Evolutionary conservation across 2,329 filamentous ascomycete species (phyloP).

Genomic region (Calonectria naviculata): DNA sequence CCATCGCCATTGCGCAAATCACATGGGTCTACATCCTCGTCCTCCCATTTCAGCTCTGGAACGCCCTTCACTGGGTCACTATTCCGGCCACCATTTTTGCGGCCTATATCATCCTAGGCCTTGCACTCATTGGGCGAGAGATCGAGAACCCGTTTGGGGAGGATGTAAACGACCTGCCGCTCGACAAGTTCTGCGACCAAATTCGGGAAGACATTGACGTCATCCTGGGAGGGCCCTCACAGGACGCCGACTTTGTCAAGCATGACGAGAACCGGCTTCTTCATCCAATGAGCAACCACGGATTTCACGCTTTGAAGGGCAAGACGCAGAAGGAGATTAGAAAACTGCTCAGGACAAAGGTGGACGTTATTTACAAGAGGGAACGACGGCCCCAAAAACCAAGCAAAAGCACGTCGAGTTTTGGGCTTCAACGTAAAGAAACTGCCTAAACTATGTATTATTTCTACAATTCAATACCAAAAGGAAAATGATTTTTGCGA

Average conservation of each 20-base stretch:
- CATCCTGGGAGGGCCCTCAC: constrained; percentile 49
- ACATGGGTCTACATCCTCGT: constrained; percentile 85
- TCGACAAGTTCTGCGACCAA: constrained; percentile 80
- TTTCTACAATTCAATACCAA: too few species aligned
- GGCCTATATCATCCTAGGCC: constrained; percentile 85
- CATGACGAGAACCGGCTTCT: not conserved
- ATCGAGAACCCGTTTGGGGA: constrained; percentile 86
- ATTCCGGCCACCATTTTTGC: constrained; percentile 80
- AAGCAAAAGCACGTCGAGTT: too few species aligned
- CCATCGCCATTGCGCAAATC: constrained; percentile 86
- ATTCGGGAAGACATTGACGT: constrained; percentile 79
- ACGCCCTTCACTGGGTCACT: constrained; percentile 74
- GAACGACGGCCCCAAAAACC: not conserved
- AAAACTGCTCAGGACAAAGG: not conserved
- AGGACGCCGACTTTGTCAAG: not conserved
- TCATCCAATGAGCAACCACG: not conserved
- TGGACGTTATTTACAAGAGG: not conserved
- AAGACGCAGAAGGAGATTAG: not conserved
- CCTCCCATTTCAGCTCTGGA: constrained; percentile 81
- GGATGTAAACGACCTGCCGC: constrained; percentile 82
- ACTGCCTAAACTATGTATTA: not conserved
- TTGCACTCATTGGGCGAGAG: constrained; percentile 78
- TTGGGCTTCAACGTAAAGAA: not conserved
- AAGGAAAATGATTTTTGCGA: too few species aligned
- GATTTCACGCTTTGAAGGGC: not conserved